Evolutionary conservation across 164 flowering plant genomes (phyloP).

Genomic region (Dillenia suffruticosa): DNA sequence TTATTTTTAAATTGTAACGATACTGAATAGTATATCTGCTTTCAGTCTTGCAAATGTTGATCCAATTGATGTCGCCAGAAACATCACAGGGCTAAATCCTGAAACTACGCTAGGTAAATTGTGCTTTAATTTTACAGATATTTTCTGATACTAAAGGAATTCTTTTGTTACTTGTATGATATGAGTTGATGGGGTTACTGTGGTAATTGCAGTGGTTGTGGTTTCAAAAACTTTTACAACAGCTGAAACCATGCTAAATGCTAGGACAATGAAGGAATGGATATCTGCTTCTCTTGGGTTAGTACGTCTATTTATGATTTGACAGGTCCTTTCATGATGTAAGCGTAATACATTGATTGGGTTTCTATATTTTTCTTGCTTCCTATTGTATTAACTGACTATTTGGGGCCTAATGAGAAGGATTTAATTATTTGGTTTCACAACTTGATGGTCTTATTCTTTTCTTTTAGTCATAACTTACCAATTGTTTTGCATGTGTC

Average conservation of each 20-base stretch:
- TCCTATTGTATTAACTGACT: neutral
- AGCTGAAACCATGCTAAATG: constrained; percentile 98
- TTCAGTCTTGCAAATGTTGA: constrained; percentile 97
- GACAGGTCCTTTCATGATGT: too few species aligned
- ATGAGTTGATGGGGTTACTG: constrained; percentile 1
- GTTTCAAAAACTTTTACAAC: constrained; percentile 99
- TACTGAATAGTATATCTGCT: neutral
- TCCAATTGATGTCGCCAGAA: constrained; percentile 88
- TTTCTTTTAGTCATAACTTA: constrained; percentile 3
- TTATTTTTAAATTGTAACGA: too few species aligned
- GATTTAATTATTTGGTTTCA: too few species aligned
- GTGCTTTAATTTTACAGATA: neutral
- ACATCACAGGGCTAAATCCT: constrained; percentile 77
- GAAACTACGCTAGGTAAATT: constrained; percentile 88
- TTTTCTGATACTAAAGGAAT: neutral
- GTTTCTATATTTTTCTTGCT: neutral
- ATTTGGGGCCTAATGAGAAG: too few species aligned
- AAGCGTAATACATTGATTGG: too few species aligned
- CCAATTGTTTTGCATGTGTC: neutral
- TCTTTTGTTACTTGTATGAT: neutral
- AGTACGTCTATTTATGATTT: constrained; percentile 18
- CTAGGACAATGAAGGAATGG: constrained; percentile 95
- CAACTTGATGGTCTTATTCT: neutral
- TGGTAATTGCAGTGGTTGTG: constrained; percentile 69
- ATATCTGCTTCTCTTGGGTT: constrained; percentile 84